Conservation (phyloP, 2,329 filamentous ascomycete genomes). For the Bipolaris zeicola region DNA sequence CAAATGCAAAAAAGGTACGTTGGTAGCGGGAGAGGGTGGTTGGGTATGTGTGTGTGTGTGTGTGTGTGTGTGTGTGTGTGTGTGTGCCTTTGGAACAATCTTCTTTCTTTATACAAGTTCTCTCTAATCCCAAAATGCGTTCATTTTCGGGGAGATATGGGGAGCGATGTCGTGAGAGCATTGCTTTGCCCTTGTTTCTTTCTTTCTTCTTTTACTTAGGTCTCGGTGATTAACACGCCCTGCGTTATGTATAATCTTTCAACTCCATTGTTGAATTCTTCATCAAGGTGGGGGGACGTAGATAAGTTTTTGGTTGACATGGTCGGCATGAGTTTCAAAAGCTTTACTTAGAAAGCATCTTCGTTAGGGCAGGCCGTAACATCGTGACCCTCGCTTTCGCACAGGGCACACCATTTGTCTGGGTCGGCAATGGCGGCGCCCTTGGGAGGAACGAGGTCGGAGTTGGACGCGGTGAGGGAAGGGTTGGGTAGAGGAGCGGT, state of each 20-base stretch:
- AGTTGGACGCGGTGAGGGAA: conserved; percentile 33
- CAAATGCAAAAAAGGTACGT: too few relatives aligned
- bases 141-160: too few relatives aligned
- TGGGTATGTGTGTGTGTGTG: neutral
- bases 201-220: neutral
- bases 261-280: too few relatives aligned
- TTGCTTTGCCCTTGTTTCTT: neutral
- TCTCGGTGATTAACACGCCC: neutral
- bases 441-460: conserved; percentile 43
- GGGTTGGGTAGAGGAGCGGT: conserved; percentile 45
- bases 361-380: conserved; percentile 95
- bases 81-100: neutral
- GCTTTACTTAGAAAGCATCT: conserved; percentile 62
- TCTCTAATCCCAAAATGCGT: too few relatives aligned
- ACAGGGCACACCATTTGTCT: conserved; percentile 95
- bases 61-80: neutral
- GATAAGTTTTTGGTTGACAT: too few relatives aligned
- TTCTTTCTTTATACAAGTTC: neutral
- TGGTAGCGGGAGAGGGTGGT: too few relatives aligned
- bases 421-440: conserved; percentile 60
- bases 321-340: neutral
- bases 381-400: conserved; percentile 94
- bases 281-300: too few relatives aligned
- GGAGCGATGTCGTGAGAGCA: too few relatives aligned
- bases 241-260: neutral